Base-by-base conservation (phyloP, 495 filamentous ascomycete species). In the Immersiella caudata region DNA sequence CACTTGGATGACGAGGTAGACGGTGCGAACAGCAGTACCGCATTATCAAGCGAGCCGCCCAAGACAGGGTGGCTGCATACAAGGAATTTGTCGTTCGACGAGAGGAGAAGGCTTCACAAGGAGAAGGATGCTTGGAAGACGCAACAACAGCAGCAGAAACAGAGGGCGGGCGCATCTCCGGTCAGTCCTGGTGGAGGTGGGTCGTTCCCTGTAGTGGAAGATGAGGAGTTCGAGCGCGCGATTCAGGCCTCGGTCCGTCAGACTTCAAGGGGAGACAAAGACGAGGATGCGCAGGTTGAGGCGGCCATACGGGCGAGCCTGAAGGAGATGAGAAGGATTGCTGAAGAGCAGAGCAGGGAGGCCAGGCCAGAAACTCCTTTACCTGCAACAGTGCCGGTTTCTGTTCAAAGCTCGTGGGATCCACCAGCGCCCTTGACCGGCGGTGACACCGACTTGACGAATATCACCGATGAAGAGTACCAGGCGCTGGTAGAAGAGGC, bases 261-360 rank as follows among this genome's bases (percentile, higher is more conserved):
- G 71, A 92, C 90, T 7, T 92, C 90, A 16, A 79, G 76, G 0
- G 91, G 91, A 33, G 79, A 93, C 70, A 68, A 78, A 0, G 81
- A 84, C n/a, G 88, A 93, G 72, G 91, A 93, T 68, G 81, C 80
- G 40, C 79, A 83, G 65, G 81, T 94, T 65, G 91, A 92, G 73
- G 78, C 83, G 24, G 90, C 89, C 6, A 89, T 94, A 54, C 79
- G 90, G 22, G 88, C 89, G 2, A 91, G 88, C 71, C 78, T 93
- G 21, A 76, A 74, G 16, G 88, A 90, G 67, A 79, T 93, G 62
- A 81, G 87, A 52, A 64, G 66, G 29, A 78, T 70, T 25, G 77
- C 65, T 49, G 73, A 56, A 14, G 51, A 70, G 73, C 73, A 50
- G 60, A 71, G 73, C 20, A 72, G 74, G 21, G 80, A 84, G 70